Base-by-base conservation (phyloP, 768 basidiomycete species). In the Pulveroboletus frians region DNA sequence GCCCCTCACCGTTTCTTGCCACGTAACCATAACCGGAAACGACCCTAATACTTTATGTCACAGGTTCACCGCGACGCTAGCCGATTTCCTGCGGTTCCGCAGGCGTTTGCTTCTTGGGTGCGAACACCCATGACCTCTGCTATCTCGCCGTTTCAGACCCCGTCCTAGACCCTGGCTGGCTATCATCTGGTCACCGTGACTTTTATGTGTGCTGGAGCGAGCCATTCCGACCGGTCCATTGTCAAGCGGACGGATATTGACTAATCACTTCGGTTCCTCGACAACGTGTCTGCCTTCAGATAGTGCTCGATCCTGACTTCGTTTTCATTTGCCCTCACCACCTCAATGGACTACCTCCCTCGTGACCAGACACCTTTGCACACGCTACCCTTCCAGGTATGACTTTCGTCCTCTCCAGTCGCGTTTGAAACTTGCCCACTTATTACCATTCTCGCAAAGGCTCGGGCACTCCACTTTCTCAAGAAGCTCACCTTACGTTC, bases 401-500 rank as follows among this genome's bases (percentile, higher is more conserved):
- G 65, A 32, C 2, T 20, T 26, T 15, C 32, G 13, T 32, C 30
- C 29, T 39, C 32, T 1, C 11, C 38, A 46, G 49, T 47, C 48
- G 2, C 17, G 39, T 56, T 69, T 47, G 3, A 44, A 61, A 61
- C 40, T 4, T 14, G 42, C 38, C 56, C 20, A 23, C 46, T 41
- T 18, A 44, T 39, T 18, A 44, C 40, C 27, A 9, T 45, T 23
- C 15, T 46, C 42, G 48, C 11, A 18, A 47, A 64, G 64, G 53
- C 53, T 50, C 72, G 71, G 44, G 71, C 48, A 64, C 62, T 66
- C 63, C 68, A 62, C 55, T 78, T 62, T 46, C 68, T 57, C 65
- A 77, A 56, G 69, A 73, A 56, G 59, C 70, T 59, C 40, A 62
- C 65, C 21, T 27, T 53, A 5, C 71, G 67, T 48, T 64, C 65